Percentiles rank a stretch among this genome's conserved stretches.
These are phyloP conservation scores for Castanea sativa DNA, from an alignment of 306 rosid species.

Conservation along the genomic window DNA sequence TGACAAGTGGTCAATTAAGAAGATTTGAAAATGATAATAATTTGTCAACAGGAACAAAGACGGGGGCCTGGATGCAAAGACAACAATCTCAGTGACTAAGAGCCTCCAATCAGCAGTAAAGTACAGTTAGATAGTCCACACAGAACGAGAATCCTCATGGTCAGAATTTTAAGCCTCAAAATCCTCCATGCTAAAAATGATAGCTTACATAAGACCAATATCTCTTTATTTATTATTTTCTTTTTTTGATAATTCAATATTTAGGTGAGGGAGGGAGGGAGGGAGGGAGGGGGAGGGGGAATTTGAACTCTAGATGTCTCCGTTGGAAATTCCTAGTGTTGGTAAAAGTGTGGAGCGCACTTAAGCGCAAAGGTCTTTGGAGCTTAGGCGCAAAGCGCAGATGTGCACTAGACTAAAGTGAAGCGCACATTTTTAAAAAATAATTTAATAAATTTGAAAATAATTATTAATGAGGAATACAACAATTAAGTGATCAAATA, in stretches of 20 bases:
- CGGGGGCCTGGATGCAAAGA: neutral
- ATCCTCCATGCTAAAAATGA: neutral
- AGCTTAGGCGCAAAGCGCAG: too few species aligned
- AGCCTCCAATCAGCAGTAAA: neutral
- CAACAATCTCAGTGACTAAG: neutral
- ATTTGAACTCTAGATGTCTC: accelerated
- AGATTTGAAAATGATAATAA: conserved; percentile 4
- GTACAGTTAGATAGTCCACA: neutral
- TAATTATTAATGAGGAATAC: too few species aligned
- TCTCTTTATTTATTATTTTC: too few species aligned
- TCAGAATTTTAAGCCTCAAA: neutral
- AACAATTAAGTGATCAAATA: too few species aligned
- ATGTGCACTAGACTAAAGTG: too few species aligned
- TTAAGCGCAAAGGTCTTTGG: too few species aligned
- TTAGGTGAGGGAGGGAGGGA: accelerated
- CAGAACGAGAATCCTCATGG: neutral
- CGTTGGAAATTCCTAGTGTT: too few species aligned
- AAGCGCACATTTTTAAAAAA: too few species aligned
- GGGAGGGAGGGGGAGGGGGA: too few species aligned
- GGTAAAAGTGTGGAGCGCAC: too few species aligned
- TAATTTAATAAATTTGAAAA: too few species aligned
- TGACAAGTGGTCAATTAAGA: conserved; percentile 7
- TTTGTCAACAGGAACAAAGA: conserved; percentile 16
- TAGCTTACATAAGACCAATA: neutral
- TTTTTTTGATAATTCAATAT: too few species aligned